These are phyloP conservation scores for Amanita inopinata DNA, from an alignment of 768 basidiomycete species.

Conservation along the genomic window DNA sequence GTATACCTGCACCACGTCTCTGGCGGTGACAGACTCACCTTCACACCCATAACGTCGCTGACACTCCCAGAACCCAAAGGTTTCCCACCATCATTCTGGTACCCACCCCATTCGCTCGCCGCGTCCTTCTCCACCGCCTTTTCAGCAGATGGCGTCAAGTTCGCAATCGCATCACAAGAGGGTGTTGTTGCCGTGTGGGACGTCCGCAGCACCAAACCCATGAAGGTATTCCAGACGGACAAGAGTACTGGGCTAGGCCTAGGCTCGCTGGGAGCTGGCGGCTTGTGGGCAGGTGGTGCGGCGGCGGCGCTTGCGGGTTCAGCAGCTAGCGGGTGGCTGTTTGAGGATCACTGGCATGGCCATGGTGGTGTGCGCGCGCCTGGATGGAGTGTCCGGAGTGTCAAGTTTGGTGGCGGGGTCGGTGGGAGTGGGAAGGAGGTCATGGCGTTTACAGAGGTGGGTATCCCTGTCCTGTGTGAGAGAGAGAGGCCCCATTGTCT, in stretches of 20 bases:
- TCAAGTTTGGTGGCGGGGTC: conserved; percentile 70
- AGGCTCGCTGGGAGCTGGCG: conserved; percentile 7
- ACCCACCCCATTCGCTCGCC: conserved; percentile 32
- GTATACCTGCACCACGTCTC: conserved; percentile 75
- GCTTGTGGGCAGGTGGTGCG: conserved; percentile 18
- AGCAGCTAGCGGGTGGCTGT: conserved; percentile 19
- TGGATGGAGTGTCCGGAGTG: conserved; percentile 76
- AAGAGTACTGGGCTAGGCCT: conserved; percentile 18
- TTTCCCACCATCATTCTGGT: conserved; percentile 24
- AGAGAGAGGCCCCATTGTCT: background rate
- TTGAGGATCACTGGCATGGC: conserved; percentile 65
- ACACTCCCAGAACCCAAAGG: conserved; percentile 49
- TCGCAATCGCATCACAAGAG: conserved; percentile 78
- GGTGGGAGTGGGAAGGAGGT: conserved; percentile 53
- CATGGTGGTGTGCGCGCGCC: conserved; percentile 48
- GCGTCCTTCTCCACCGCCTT: conserved; percentile 80
- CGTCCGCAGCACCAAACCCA: conserved; percentile 60
- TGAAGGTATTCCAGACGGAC: conserved; percentile 60
- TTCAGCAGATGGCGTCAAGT: conserved; percentile 65
- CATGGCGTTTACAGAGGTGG: conserved; percentile 85
- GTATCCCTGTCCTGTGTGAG: conserved; percentile 11
- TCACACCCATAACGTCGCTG: conserved; percentile 61
- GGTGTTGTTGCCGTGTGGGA: conserved; percentile 78
- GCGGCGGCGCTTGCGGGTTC: conserved; percentile 34
- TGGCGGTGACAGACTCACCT: conserved; percentile 50